phyloP scores from a whole-genome alignment of 1,139 yeast species.

The Magnusiomyces suaveolens region DNA sequence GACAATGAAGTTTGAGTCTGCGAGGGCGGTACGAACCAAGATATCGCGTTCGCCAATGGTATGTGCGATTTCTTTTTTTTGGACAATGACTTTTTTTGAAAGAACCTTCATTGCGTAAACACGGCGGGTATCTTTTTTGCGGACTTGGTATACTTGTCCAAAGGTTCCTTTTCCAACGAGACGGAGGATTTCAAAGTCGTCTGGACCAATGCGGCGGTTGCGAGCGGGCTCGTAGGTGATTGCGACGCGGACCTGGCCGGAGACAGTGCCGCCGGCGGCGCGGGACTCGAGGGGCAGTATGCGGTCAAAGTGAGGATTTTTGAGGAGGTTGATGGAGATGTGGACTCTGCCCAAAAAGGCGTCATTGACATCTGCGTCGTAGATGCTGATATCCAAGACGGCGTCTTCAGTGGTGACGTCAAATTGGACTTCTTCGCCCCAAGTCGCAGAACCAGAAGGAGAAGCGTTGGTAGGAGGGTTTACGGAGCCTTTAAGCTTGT shows the following conservation, averaged over 20 bases:
- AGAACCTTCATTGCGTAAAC: conserved; percentile 96
- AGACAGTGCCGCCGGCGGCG: too few relatives aligned
- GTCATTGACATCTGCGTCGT: conserved; percentile 75
- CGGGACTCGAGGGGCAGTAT: conserved; percentile 74
- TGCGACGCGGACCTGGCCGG: conserved; percentile 53
- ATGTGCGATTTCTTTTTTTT: conserved; percentile 94
- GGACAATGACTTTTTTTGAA: conserved; percentile 86
- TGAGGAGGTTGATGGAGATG: conserved; percentile 53
- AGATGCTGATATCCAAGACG: conserved; percentile 75
- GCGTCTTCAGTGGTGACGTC: conserved; percentile 72
- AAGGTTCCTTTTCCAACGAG: conserved; percentile 92
- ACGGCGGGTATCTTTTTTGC: conserved; percentile 76
- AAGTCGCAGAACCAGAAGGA: conserved; percentile 46
- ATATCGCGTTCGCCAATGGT: conserved; percentile 95
- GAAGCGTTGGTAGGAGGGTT: conserved; percentile 9
- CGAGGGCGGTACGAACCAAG: conserved; percentile 72
- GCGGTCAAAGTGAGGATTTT: conserved; percentile 38
- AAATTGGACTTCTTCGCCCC: conserved; percentile 87
- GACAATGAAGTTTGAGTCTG: conserved; percentile 79
- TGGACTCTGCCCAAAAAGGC: conserved; percentile 78
- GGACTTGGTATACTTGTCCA: conserved; percentile 94
- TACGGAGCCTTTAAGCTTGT: conserved; percentile 11
- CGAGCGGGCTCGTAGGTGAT: conserved; percentile 64
- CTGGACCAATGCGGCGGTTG: conserved; percentile 54
- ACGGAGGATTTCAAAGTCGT: conserved; percentile 83